A percentile compares a stretch with the other conserved stretches of the same genome.
phyloP scores from a whole-genome alignment of 305 asterid genomes.

The Fraxinus ornus region DNA sequence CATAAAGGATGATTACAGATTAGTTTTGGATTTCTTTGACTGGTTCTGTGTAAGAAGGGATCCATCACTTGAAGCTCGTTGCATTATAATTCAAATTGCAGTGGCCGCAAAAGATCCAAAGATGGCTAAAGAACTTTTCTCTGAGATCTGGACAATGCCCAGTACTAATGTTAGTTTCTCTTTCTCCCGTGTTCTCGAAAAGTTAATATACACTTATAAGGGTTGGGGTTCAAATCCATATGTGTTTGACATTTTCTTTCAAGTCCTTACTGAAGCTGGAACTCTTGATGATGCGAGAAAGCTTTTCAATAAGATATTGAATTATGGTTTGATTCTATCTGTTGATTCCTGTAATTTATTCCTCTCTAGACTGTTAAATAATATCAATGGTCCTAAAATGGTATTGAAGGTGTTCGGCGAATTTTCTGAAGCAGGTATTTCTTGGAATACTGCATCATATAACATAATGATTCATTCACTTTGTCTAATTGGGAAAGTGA shows the following conservation, averaged over 20 bases:
- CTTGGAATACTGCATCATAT: slow-evolving; percentile 72
- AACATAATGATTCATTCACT: slow-evolving; percentile 73
- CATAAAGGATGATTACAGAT: slow-evolving; percentile 59
- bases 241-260: slow-evolving; percentile 80
- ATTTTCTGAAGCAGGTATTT: slow-evolving; percentile 64
- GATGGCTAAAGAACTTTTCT: slow-evolving; percentile 45
- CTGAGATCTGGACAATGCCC: slow-evolving; percentile 53
- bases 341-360: slow-evolving; percentile 72
- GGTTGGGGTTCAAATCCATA: slow-evolving; percentile 83
- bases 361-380: slow-evolving; percentile 60
- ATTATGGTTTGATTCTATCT: slow-evolving; percentile 68
- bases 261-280: slow-evolving; percentile 62
- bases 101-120: slow-evolving; percentile 54
- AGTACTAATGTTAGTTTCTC: slow-evolving; percentile 37
- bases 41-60: slow-evolving; percentile 72
- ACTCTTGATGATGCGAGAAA: slow-evolving; percentile 60
- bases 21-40: slow-evolving; percentile 62
- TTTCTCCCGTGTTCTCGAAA: slow-evolving; percentile 59
- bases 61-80: slow-evolving; percentile 81
- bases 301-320: slow-evolving; percentile 63
- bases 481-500: slow-evolving; percentile 55
- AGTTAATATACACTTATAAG: slow-evolving; percentile 73
- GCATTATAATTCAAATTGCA: slow-evolving; percentile 77
- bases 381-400: slow-evolving; percentile 41
- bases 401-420: slow-evolving; percentile 54